These are phyloP conservation scores for Kandelia obovata DNA, from an alignment of 345 rosid species.

Conservation along the genomic window DNA sequence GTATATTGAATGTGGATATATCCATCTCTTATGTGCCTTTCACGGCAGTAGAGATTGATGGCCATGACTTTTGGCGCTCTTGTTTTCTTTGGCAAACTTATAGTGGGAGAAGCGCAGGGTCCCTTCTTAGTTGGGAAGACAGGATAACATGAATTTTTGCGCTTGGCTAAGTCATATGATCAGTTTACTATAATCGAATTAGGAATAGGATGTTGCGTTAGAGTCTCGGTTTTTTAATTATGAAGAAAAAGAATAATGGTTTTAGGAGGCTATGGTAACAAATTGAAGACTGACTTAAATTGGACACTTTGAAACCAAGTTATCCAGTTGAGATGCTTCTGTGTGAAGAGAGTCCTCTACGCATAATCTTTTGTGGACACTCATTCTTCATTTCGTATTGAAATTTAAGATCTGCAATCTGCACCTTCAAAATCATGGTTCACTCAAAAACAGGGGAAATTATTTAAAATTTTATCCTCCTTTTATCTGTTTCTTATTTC, in stretches of 20 bases:
- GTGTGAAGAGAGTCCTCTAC: background rate
- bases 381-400: background rate
- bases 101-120: background rate
- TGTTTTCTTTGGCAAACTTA: background rate
- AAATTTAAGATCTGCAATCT: background rate
- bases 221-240: background rate
- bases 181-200: background rate
- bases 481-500: constrained; percentile 7
- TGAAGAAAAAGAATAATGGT: background rate
- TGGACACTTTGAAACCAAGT: background rate
- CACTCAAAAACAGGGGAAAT: background rate
- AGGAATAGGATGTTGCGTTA: background rate
- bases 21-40: background rate
- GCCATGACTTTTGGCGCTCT: background rate
- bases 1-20: background rate
- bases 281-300: background rate
- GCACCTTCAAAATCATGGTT: constrained; percentile 3
- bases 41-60: background rate
- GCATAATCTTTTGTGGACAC: background rate
- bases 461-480: constrained; percentile 5
- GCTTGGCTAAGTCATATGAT: background rate
- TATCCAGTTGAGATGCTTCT: background rate
- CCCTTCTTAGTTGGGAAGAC: too few relatives aligned
- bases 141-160: background rate
- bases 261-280: background rate